These are phyloP conservation scores for Gloeostereum incarnatum DNA, from an alignment of 768 basidiomycete genomes.

Conservation along the genomic window DNA sequence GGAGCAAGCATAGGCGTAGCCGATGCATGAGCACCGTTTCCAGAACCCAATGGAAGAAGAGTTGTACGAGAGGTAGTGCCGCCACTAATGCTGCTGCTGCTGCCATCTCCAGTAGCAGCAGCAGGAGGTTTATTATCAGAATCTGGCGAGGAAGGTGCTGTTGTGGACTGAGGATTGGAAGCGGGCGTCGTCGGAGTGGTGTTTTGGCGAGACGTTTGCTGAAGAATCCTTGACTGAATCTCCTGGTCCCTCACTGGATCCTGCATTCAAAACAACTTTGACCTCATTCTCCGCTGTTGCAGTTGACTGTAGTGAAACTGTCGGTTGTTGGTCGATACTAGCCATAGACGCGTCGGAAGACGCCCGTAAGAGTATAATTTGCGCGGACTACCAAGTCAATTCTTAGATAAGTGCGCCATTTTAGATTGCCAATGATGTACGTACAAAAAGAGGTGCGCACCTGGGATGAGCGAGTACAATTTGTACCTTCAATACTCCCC, in stretches of 20 bases:
- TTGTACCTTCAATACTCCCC: too few species aligned
- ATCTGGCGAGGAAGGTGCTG: neutral
- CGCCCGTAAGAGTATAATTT: too few species aligned
- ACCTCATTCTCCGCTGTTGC: constrained; percentile 25
- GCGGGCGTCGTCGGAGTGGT: too few species aligned
- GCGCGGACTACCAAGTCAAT: neutral
- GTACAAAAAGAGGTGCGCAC: too few species aligned
- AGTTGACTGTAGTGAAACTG: constrained; percentile 35
- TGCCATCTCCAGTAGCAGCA: neutral
- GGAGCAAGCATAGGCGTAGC: constrained; percentile 15
- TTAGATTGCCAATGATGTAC: too few species aligned
- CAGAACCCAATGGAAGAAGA: constrained; percentile 29
- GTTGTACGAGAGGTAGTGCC: constrained; percentile 23
- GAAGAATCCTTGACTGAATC: constrained; percentile 10
- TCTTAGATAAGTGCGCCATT: too few species aligned
- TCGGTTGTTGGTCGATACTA: constrained; percentile 42
- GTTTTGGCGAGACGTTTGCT: too few species aligned
- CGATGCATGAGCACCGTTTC: neutral
- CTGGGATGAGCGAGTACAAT: too few species aligned
- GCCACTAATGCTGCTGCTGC: neutral
- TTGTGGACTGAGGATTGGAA: neutral
- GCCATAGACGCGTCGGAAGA: constrained; percentile 80
- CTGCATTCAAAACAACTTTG: too few species aligned
- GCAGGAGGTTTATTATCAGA: neutral
- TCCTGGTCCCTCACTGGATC: constrained; percentile 18